Conservation (phyloP, 805 yeast genomes). For the Yamadazyma paraphyllophila region DNA sequence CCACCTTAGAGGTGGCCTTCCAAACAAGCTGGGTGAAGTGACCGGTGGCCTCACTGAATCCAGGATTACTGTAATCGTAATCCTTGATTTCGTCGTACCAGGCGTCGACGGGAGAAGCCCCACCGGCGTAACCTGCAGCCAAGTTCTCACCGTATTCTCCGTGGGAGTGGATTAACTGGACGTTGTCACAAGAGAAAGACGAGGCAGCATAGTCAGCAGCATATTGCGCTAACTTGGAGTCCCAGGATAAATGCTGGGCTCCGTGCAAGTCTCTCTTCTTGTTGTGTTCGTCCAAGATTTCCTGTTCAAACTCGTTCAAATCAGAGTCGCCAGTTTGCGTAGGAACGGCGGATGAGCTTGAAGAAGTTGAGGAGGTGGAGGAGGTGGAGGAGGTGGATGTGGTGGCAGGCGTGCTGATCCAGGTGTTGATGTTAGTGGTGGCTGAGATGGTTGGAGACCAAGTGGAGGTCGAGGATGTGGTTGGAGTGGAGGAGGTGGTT, state of each 20-base stretch:
- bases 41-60: constrained; percentile 56
- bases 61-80: constrained; percentile 55
- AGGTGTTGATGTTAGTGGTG: constrained; percentile 7
- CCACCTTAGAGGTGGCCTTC: constrained; percentile 58
- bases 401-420: constrained; percentile 7
- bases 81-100: constrained; percentile 68
- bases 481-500: constrained; percentile 14
- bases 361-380: constrained; percentile 10
- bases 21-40: constrained; percentile 80
- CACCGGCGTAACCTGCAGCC: constrained; percentile 64
- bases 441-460: constrained; percentile 11
- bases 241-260: constrained; percentile 32
- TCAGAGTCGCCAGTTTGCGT: constrained; percentile 14
- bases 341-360: constrained; percentile 17
- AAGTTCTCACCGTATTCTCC: constrained; percentile 76
- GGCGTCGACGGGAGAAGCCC: constrained; percentile 58
- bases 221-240: constrained; percentile 29
- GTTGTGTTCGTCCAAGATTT: constrained; percentile 36
- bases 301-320: constrained; percentile 22
- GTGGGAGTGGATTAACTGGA: constrained; percentile 59
- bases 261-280: constrained; percentile 36
- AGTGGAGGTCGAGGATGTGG: constrained; percentile 10
- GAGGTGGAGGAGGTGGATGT: constrained; percentile 8
- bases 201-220: constrained; percentile 51
- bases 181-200: constrained; percentile 53